These are phyloP conservation scores for Hibiscus syriacus DNA, from an alignment of 345 rosid genomes.

Conservation along the genomic window DNA sequence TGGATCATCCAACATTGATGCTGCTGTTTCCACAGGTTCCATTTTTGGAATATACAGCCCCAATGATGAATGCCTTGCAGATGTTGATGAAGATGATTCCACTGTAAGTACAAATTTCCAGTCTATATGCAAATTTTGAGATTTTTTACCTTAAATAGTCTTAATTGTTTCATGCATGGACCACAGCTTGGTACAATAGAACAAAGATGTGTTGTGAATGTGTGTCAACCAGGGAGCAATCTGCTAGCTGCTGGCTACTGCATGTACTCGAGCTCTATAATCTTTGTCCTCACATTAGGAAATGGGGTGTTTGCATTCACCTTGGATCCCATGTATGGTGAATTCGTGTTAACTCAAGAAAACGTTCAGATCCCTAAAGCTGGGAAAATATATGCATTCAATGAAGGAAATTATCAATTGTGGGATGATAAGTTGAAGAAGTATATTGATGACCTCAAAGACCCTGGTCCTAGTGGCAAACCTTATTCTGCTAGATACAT, in stretches of 20 bases:
- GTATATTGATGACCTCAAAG: conserved; percentile 86
- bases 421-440: conserved; percentile 92
- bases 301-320: conserved; percentile 77
- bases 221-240: conserved; percentile 93
- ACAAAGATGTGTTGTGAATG: conserved; percentile 68
- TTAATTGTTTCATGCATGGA: background rate
- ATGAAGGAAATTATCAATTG: conserved; percentile 89
- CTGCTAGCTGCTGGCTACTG: conserved; percentile 92
- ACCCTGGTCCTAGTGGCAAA: conserved; percentile 78
- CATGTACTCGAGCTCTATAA: conserved; percentile 92
- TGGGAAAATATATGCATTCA: conserved; percentile 78
- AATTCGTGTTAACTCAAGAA: conserved; percentile 84
- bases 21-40: conserved; percentile 94
- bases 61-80: conserved; percentile 80
- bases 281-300: conserved; percentile 78
- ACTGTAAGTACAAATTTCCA: conserved; percentile 28
- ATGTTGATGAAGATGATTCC: conserved; percentile 40
- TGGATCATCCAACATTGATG: conserved; percentile 93
- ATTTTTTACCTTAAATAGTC: background rate
- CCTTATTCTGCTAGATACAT: conserved; percentile 93
- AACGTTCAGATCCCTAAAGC: conserved; percentile 74
- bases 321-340: conserved; percentile 93
- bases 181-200: conserved; percentile 53
- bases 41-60: conserved; percentile 94
- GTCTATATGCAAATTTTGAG: background rate